A percentile compares a stretch with the other conserved stretches of the same genome.
phyloP scores from a whole-genome alignment of 805 yeast genomes.

The Lipomyces oligophaga region DNA sequence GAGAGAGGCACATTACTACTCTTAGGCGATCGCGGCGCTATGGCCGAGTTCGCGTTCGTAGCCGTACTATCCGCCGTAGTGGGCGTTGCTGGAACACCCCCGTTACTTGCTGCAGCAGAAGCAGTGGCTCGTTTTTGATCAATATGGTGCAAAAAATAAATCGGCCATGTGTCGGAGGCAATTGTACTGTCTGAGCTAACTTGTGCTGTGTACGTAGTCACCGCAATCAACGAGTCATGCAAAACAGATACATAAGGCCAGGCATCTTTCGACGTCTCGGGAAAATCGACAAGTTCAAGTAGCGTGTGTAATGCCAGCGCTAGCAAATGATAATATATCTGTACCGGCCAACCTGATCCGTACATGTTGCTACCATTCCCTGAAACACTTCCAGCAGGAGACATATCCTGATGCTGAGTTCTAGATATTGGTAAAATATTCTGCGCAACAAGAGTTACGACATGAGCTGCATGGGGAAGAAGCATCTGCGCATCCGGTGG shows the following conservation, averaged over 20 bases:
- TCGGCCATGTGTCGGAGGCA: slow-evolving; percentile 8
- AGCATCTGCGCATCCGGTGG: slow-evolving; percentile 25
- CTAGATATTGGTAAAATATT: neutral
- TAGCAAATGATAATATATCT: slow-evolving; percentile 30
- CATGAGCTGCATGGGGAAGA: slow-evolving; percentile 27
- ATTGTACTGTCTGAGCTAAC: too few species aligned
- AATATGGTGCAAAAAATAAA: slow-evolving; percentile 2
- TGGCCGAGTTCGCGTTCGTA: slow-evolving; percentile 2
- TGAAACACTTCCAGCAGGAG: neutral
- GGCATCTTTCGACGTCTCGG: slow-evolving; percentile 28
- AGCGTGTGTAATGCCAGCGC: slow-evolving; percentile 28
- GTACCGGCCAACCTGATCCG: slow-evolving; percentile 6
- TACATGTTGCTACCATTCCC: neutral
- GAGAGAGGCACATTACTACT: neutral
- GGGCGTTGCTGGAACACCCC: too few species aligned
- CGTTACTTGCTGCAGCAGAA: neutral
- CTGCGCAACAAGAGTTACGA: slow-evolving; percentile 14
- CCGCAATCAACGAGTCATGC: slow-evolving; percentile 1
- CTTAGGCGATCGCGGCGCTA: neutral
- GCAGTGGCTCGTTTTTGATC: slow-evolving; percentile 2
- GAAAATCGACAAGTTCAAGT: slow-evolving; percentile 22
- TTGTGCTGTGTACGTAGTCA: neutral
- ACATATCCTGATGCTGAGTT: neutral
- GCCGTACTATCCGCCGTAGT: too few species aligned
- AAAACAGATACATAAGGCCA: slow-evolving; percentile 15